These are phyloP conservation scores for Microsporum audouinii DNA, from an alignment of 2,329 filamentous ascomycete species.

Conservation along the genomic window DNA sequence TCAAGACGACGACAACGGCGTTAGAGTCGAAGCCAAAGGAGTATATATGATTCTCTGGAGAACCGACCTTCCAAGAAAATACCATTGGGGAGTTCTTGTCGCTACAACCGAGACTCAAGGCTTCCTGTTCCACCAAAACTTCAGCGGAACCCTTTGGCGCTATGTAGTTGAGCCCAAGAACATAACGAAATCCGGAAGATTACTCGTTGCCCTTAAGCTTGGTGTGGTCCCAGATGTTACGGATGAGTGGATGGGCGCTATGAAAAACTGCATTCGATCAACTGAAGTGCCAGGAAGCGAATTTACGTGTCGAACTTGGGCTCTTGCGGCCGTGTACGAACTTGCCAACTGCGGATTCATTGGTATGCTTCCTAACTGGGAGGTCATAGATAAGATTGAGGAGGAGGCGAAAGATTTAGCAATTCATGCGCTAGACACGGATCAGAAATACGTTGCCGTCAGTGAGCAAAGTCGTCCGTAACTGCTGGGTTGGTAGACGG, in stretches of 20 bases:
- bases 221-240: slow-evolving; percentile 10
- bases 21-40: slow-evolving; percentile 11
- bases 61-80: slow-evolving; percentile 4
- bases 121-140: slow-evolving; percentile 12
- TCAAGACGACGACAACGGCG: background rate
- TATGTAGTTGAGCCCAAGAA: slow-evolving; percentile 7
- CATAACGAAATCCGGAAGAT: slow-evolving; percentile 7
- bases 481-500: background rate
- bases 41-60: slow-evolving; percentile 13
- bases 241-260: slow-evolving; percentile 12
- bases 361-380: slow-evolving; percentile 12
- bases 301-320: slow-evolving; percentile 14
- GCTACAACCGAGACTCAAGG: slow-evolving; percentile 8
- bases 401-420: slow-evolving; percentile 9
- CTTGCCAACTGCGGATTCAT: slow-evolving; percentile 13
- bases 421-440: background rate
- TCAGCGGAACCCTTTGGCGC: slow-evolving; percentile 7
- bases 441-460: background rate
- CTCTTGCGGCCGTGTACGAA: slow-evolving; percentile 13
- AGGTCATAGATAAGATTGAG: slow-evolving; percentile 10
- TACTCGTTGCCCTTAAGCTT: slow-evolving; percentile 12
- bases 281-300: slow-evolving; percentile 6
- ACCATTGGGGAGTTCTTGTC: slow-evolving; percentile 14
- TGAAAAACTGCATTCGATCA: slow-evolving; percentile 10
- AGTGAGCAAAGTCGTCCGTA: background rate